Base-by-base conservation (phyloP, 2,329 filamentous ascomycete genomes). In the Ampelomyces quisqualis region DNA sequence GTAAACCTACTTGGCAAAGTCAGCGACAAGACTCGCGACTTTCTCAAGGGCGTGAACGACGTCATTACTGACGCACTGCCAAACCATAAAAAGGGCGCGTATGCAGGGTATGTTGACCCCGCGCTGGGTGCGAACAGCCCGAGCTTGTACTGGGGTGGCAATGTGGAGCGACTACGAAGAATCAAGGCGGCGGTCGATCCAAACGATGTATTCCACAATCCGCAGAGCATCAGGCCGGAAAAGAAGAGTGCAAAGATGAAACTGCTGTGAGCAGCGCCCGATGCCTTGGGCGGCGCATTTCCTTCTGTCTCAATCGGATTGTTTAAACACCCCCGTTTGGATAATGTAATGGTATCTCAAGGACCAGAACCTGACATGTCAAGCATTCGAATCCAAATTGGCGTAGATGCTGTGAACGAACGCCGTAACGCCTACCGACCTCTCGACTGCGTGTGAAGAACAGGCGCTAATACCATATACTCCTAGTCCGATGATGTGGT, bases 401-500 rank as follows among this genome's bases (percentile, higher is more conserved):
- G n/a, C n/a, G n/a, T n/a, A n/a, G n/a, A n/a, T n/a, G n/a, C n/a
- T n/a, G n/a, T n/a, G n/a, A n/a, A n/a, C n/a, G n/a, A n/a, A n/a
- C n/a, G n/a, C n/a, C n/a, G n/a, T n/a, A n/a, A n/a, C n/a, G n/a
- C n/a, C n/a, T n/a, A 23, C 21, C 21, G 6, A 23, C 6, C 6
- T 6, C 10, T 10, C 6, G 21, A 23, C 10, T 23, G 21, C 6
- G 10, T 6, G 6, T 6, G 6, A 23, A 23, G 10, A 23, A 6
- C 21, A 6, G 10, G 21, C 6, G 6, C n/a, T 28, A 96, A 68
- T 96, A 96, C 90, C 90, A 96, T 47, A 96, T 95, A 62, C 89
- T 94, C 64, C 90, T 80, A 29, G 90, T 95, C 50, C 90, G 78
- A 70, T 96, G 90, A 70, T 95, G 90, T 4, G 88, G 88, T 46